These are phyloP conservation scores for Blastocystis sp. DNA, from an alignment of 352 stramenopile species.

Conservation along the genomic window DNA sequence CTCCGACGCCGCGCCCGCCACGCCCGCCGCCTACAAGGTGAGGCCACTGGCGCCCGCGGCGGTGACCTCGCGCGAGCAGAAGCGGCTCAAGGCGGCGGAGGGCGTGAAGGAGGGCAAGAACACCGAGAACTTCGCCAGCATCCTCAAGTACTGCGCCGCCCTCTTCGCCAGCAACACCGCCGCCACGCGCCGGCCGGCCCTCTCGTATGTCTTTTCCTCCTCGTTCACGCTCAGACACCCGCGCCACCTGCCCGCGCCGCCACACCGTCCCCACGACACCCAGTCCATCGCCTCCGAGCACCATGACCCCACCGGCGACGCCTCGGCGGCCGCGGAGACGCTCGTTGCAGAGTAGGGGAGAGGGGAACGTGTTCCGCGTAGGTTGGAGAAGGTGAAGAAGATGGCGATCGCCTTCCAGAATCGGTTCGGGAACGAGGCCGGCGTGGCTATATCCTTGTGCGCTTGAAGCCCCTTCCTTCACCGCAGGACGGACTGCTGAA, in stretches of 20 bases:
- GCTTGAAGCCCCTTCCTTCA: not conserved
- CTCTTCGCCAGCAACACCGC: not conserved
- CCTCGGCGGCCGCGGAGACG: not conserved
- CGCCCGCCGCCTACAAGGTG: not conserved
- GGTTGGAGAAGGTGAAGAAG: not conserved
- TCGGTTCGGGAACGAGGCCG: not conserved
- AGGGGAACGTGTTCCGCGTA: not conserved
- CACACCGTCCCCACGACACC: not conserved
- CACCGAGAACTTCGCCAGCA: slow-evolving; percentile 6
- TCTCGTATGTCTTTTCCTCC: not conserved
- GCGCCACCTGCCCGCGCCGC: not conserved
- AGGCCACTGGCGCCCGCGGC: not conserved
- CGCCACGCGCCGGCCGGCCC: not conserved
- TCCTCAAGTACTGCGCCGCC: slow-evolving; percentile 19
- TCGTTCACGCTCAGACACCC: not conserved
- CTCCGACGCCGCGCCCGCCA: not conserved
- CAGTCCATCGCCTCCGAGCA: not conserved
- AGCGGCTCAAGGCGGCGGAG: not conserved
- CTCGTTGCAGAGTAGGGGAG: not conserved
- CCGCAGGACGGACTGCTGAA: not conserved
- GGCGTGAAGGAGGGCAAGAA: not conserved
- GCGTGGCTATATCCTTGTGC: not conserved
- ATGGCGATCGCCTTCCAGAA: not conserved
- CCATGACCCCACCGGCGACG: not conserved
- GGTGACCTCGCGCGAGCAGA: not conserved